Conservation (phyloP, 2,329 filamentous ascomycete genomes). For the Fusarium domesticum region DNA sequence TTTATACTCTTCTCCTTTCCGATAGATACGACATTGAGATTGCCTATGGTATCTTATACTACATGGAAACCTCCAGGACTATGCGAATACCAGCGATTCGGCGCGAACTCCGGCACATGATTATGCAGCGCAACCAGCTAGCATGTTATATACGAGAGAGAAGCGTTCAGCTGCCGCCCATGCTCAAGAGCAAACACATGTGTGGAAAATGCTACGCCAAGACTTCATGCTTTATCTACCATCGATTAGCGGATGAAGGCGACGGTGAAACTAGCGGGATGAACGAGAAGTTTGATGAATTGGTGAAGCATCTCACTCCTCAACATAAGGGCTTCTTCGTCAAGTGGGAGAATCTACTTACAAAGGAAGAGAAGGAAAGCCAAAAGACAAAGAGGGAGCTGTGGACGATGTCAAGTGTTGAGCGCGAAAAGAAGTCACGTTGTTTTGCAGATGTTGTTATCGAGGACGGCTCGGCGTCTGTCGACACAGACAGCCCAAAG, state of each 20-base stretch:
- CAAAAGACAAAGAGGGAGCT: slow-evolving; percentile 84
- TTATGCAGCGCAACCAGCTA: slow-evolving; percentile 89
- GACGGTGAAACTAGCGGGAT: slow-evolving; percentile 78
- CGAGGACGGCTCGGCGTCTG: slow-evolving; percentile 69
- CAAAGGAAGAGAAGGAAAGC: slow-evolving; percentile 88
- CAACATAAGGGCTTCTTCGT: slow-evolving; percentile 79
- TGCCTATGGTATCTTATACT: slow-evolving; percentile 87
- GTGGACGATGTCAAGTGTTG: slow-evolving; percentile 90
- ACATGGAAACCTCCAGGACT: slow-evolving; percentile 86
- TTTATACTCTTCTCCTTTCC: slow-evolving; percentile 89
- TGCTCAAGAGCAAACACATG: slow-evolving; percentile 77
- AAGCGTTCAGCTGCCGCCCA: slow-evolving; percentile 74
- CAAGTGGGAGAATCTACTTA: slow-evolving; percentile 91
- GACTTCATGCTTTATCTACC: slow-evolving; percentile 86
- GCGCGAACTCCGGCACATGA: slow-evolving; percentile 90
- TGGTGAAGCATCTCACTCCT: slow-evolving; percentile 73
- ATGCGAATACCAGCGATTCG: slow-evolving; percentile 81
- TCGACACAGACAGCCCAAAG: slow-evolving; percentile 68
- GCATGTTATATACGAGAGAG: slow-evolving; percentile 82
- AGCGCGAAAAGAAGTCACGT: slow-evolving; percentile 82
- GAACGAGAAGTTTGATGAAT: slow-evolving; percentile 75
- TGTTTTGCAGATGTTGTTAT: slow-evolving; percentile 89
- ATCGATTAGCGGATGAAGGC: slow-evolving; percentile 84
- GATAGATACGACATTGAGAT: slow-evolving; percentile 95
- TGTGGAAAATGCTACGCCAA: slow-evolving; percentile 91